phyloP scores from a whole-genome alignment of 148 eudicot genomes.

The Chenopodium berlandieri region DNA sequence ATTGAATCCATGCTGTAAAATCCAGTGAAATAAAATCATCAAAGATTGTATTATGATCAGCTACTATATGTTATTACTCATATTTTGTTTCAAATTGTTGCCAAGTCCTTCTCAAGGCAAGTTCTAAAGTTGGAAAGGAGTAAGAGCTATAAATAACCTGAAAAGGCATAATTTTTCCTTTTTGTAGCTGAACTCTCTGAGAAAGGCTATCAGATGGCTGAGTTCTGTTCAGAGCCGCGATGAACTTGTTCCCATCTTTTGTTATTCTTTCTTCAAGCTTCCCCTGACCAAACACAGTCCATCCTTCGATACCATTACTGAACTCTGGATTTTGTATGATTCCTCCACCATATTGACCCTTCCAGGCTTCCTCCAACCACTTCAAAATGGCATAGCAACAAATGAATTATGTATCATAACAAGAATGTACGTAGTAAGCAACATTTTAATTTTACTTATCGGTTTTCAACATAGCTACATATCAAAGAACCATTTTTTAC shows the following conservation, averaged over 20 bases:
- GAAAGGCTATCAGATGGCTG: constrained; percentile 44
- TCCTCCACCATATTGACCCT: constrained; percentile 56
- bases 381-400: constrained; percentile 18
- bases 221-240: constrained; percentile 45
- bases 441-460: background rate
- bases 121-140: background rate
- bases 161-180: constrained; percentile 48
- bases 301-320: constrained; percentile 37
- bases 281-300: constrained; percentile 45
- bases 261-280: constrained; percentile 32
- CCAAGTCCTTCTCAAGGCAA: background rate
- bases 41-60: background rate
- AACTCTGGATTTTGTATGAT: constrained; percentile 50
- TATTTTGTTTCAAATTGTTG: background rate
- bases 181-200: constrained; percentile 34
- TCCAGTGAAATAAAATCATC: background rate
- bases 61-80: background rate
- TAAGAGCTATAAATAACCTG: constrained; percentile 34
- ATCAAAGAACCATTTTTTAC: background rate
- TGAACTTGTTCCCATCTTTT: constrained; percentile 38
- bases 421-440: background rate
- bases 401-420: background rate
- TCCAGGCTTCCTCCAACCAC: constrained; percentile 53
- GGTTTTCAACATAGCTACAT: background rate
- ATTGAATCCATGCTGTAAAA: constrained; percentile 60